Percentiles rank a stretch among this genome's conserved stretches.
phyloP scores from a whole-genome alignment of 2,329 filamentous ascomycete genomes.

The Fusarium miscanthi region DNA sequence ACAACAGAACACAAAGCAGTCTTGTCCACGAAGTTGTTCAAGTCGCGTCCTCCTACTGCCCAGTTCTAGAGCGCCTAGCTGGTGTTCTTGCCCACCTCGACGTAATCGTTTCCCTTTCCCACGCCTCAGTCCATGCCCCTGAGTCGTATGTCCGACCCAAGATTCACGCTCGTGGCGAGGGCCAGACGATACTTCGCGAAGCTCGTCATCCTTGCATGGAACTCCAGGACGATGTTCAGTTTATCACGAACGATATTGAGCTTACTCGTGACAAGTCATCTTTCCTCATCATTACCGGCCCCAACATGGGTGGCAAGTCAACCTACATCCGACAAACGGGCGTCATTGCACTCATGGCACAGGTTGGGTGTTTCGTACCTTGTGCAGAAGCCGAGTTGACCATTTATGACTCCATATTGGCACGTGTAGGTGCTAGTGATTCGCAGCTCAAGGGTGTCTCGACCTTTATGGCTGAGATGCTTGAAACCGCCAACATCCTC shows the following conservation, averaged over 20 bases:
- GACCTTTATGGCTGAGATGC: conserved; percentile 99
- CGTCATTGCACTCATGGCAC: conserved; percentile 96
- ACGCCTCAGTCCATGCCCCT: conserved; percentile 92
- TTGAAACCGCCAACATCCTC: conserved; percentile 97
- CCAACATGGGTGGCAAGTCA: conserved; percentile 99
- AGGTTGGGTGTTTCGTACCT: conserved; percentile 95
- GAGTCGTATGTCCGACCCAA: conserved; percentile 90
- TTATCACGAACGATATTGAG: conserved; percentile 96
- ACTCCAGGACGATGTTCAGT: conserved; percentile 97
- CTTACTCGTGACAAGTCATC: conserved; percentile 82
- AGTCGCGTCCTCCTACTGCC: conserved; percentile 94
- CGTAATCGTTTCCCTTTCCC: conserved; percentile 93
- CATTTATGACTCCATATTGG: conserved; percentile 96
- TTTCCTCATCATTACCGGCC: conserved; percentile 96
- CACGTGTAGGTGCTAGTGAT: conserved; percentile 94
- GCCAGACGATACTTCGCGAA: conserved; percentile 89
- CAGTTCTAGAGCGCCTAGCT: conserved; percentile 89
- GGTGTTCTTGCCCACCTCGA: conserved; percentile 92
- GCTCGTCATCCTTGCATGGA: conserved; percentile 98
- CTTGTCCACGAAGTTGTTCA: conserved; percentile 92
- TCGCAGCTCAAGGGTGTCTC: conserved; percentile 97
- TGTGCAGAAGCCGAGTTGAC: conserved; percentile 90
- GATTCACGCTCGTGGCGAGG: conserved; percentile 88
- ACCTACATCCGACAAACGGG: conserved; percentile 98
- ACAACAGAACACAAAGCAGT: conserved; percentile 92